These are phyloP conservation scores for Lasiodiplodia gonubiensis DNA, from an alignment of 2,329 filamentous ascomycete species.

Conservation along the genomic window DNA sequence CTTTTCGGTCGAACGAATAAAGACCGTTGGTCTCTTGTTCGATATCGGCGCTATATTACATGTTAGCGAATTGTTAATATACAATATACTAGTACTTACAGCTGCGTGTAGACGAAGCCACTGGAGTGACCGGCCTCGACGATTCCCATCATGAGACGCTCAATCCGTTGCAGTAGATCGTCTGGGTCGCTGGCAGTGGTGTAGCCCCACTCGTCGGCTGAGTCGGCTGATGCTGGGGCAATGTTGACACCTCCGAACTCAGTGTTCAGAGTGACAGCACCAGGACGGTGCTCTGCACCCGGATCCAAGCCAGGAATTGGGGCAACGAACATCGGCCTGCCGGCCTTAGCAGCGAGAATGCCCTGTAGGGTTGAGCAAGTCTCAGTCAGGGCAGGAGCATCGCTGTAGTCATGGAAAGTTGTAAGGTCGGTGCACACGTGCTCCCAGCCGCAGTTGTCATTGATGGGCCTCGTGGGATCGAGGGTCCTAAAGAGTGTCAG, in stretches of 20 bases:
- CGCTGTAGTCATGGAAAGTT: constrained; percentile 72
- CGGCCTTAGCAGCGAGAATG: constrained; percentile 61
- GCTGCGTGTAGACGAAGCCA: constrained; percentile 70
- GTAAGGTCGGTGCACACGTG: constrained; percentile 68
- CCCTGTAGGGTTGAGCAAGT: constrained; percentile 60
- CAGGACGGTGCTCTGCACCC: constrained; percentile 58
- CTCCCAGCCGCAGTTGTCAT: constrained; percentile 76
- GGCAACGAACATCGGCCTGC: constrained; percentile 61
- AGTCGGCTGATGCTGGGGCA: constrained; percentile 46
- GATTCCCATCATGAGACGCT: constrained; percentile 64
- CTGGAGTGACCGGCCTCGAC: constrained; percentile 63
- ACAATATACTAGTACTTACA: constrained; percentile 51
- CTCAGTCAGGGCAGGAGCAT: constrained; percentile 60
- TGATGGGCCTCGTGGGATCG: constrained; percentile 68
- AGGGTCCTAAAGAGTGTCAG: constrained; percentile 49
- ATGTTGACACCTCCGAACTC: constrained; percentile 75
- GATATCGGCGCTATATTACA: constrained; percentile 51
- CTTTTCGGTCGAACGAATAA: constrained; percentile 66
- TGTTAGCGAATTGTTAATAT: constrained; percentile 45
- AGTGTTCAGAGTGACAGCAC: constrained; percentile 68
- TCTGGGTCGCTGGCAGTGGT: constrained; percentile 67
- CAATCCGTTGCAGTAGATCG: constrained; percentile 64
- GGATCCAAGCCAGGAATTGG: constrained; percentile 53
- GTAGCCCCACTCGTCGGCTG: constrained; percentile 66
- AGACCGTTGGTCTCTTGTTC: constrained; percentile 73